These are phyloP conservation scores for Trichoderma sp. DNA, from an alignment of 2,329 filamentous ascomycete genomes.

Conservation along the genomic window DNA sequence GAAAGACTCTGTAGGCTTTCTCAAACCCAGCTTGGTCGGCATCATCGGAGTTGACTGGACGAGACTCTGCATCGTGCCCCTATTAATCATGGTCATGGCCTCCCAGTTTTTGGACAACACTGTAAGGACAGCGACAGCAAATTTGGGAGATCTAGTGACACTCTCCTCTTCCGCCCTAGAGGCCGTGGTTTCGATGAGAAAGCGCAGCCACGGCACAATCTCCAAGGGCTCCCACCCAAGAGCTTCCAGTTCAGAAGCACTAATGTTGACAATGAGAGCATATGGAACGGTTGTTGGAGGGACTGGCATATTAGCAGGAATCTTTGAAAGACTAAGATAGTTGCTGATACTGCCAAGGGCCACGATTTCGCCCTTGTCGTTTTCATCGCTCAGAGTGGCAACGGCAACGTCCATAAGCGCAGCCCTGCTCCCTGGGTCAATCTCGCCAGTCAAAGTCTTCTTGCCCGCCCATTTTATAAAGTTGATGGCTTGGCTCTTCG, in stretches of 20 bases:
- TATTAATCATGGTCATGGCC: constrained; percentile 63
- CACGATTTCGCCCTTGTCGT: constrained; percentile 67
- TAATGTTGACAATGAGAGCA: constrained; percentile 71
- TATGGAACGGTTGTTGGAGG: constrained; percentile 82
- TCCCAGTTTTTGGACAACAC: constrained; percentile 92
- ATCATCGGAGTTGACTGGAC: constrained; percentile 71
- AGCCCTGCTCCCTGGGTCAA: constrained; percentile 66
- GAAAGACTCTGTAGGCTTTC: constrained; percentile 78
- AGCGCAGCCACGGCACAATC: constrained; percentile 80
- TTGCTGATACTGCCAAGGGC: constrained; percentile 71
- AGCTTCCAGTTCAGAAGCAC: constrained; percentile 65
- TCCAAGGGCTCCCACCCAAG: constrained; percentile 86
- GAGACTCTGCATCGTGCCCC: constrained; percentile 60
- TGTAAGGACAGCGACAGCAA: constrained; percentile 73
- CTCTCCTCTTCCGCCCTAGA: constrained; percentile 61
- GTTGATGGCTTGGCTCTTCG: constrained; percentile 71
- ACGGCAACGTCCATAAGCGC: constrained; percentile 76
- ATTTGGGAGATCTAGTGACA: constrained; percentile 67
- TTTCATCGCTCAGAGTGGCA: constrained; percentile 62
- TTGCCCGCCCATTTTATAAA: constrained; percentile 82
- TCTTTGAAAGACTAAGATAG: constrained; percentile 73
- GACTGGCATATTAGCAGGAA: constrained; percentile 76
- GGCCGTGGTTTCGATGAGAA: constrained; percentile 67
- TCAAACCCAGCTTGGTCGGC: constrained; percentile 90
- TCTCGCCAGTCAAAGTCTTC: constrained; percentile 67